phyloP scores from a whole-genome alignment of 2,329 filamentous ascomycete species.

The Neophaeococcomyces aloes region DNA sequence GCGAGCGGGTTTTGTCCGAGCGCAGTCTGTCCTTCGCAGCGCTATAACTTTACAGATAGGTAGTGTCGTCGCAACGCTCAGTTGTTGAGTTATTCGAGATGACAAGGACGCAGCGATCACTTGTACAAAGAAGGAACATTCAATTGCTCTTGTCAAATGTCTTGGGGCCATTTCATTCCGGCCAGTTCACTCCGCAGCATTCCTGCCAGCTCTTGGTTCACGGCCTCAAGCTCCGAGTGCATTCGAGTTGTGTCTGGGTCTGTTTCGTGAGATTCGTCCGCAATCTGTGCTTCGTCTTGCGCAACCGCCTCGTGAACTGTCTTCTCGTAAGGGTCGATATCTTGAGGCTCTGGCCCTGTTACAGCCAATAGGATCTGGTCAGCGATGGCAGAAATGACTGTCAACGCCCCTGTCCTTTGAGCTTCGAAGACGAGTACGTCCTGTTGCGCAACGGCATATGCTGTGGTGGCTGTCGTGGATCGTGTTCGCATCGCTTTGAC shows the following conservation, averaged over 20 bases:
- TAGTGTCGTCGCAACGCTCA: too few relatives aligned
- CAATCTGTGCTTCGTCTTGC: slow-evolving; percentile 3
- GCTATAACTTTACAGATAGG: too few relatives aligned
- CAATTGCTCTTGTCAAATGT: slow-evolving; percentile 14
- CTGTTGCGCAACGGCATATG: slow-evolving; percentile 20
- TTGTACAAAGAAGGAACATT: neutral
- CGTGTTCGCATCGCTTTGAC: slow-evolving; percentile 21
- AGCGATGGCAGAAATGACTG: slow-evolving; percentile 19
- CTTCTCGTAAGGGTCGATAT: slow-evolving; percentile 7
- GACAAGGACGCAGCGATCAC: neutral
- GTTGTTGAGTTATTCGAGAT: neutral
- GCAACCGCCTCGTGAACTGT: slow-evolving; percentile 1
- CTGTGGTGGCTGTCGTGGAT: slow-evolving; percentile 21
- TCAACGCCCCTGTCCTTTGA: slow-evolving; percentile 18
- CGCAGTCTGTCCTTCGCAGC: too few relatives aligned
- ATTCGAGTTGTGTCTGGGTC: slow-evolving; percentile 13
- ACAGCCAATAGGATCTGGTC: slow-evolving; percentile 21
- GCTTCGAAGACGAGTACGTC: slow-evolving; percentile 21
- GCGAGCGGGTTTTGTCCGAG: too few relatives aligned
- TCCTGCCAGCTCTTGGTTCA: slow-evolving; percentile 17
- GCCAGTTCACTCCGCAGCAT: slow-evolving; percentile 17
- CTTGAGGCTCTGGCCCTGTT: slow-evolving; percentile 17
- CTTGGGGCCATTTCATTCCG: slow-evolving; percentile 20
- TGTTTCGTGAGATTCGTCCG: slow-evolving; percentile 6
- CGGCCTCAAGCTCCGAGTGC: slow-evolving; percentile 18